Evolutionary conservation across 345 rosid genomes (phyloP), one percentile per base, ranked within the genome.

Genomic region (Hirschfeldia incana): DNA sequence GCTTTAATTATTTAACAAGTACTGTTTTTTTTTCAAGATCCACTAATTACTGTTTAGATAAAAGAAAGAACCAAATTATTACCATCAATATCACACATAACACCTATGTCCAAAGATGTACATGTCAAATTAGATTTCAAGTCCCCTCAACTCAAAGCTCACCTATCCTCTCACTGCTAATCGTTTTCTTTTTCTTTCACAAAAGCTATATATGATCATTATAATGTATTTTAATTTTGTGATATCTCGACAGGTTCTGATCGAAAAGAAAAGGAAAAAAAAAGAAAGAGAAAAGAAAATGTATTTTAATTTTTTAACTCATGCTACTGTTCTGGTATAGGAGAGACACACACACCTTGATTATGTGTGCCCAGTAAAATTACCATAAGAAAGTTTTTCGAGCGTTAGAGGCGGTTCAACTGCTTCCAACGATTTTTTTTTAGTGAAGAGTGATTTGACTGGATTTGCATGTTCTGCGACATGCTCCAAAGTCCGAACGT

Each of bases 61-160:
- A 4, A 21, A 27, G 17, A 6, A 66, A 36, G 12, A 37, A 39
- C 67, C 29, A 49, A 62, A 34, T 33, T 49, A 69, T 61, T 69
- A 62, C 69, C 70, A 49, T 70, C 33, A 76, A 53, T 26, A 62
- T 62, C 80, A 70, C 57, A 69, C 17, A 3, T 13, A 69, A 62
- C 44, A 49, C 46, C 65, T 34, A 69, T 51, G 70, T 70, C 65
- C 75, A 51, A 57, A 73, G 49, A 32, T 17, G 33, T 61, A 61
- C 13, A 70, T 77, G 32, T 70, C 70, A 70, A 58, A 28, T 70
- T 77, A 64, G 66, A 63, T 77, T 71, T 78, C 44, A 55, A 39
- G 81, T 77, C 66, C 39, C 32, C 80, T 70, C 72, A 55, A 64
- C 80, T 70, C 72, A 55, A 64, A 71, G 36, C 49, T 64, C 66